These are phyloP conservation scores for Diutina pseudorugosa DNA, from an alignment of 1,139 yeast genomes.

Conservation along the genomic window DNA sequence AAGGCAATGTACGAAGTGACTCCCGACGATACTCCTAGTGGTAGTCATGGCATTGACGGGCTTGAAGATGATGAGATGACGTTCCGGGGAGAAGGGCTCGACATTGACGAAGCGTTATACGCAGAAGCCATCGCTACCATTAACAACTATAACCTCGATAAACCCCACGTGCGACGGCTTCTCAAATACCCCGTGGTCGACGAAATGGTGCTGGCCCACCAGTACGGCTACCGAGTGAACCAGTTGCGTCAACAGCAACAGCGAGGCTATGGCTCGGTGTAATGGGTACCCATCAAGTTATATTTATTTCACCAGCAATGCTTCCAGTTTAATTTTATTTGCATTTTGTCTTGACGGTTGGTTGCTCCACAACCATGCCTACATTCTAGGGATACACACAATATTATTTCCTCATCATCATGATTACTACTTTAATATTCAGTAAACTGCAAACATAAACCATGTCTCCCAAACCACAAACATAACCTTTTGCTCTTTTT, in stretches of 20 bases:
- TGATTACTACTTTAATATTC: too few species aligned
- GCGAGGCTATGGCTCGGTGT: background rate
- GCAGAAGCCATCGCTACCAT: slow-evolving; percentile 22
- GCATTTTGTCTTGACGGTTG: too few species aligned
- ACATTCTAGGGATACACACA: too few species aligned
- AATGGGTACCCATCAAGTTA: background rate
- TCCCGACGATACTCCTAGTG: slow-evolving; percentile 1
- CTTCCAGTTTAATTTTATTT: too few species aligned
- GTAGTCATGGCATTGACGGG: background rate
- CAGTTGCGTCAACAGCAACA: slow-evolving; percentile 21
- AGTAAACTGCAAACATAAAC: too few species aligned
- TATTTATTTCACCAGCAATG: too few species aligned
- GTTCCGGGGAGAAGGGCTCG: slow-evolving; percentile 18
- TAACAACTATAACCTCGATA: slow-evolving; percentile 30
- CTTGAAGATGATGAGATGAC: slow-evolving; percentile 7
- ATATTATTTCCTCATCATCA: too few species aligned
- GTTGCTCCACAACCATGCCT: too few species aligned
- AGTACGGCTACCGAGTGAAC: slow-evolving; percentile 31
- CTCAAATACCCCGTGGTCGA: slow-evolving; percentile 36
- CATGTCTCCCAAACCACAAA: too few species aligned
- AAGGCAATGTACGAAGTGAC: background rate
- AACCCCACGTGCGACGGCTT: slow-evolving; percentile 20
- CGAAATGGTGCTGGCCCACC: slow-evolving; percentile 30
- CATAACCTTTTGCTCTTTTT: too few species aligned
- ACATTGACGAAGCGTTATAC: slow-evolving; percentile 28